Evolutionary conservation across 164 flowering plant species (phyloP).

Genomic region (Cinnamomum chago): DNA sequence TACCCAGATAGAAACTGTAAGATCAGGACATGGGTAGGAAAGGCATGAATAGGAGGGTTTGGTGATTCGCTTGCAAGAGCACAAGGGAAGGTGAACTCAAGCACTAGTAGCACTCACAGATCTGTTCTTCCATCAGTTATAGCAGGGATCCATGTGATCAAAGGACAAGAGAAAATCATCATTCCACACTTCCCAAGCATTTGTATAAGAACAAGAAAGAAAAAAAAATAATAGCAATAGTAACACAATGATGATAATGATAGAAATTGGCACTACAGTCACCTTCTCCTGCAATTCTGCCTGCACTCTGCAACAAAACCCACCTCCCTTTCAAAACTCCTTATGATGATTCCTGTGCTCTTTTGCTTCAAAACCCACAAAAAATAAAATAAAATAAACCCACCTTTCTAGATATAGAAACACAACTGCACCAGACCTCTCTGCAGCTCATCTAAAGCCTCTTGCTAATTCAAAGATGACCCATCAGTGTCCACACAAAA

Average conservation of each 20-base stretch:
- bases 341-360: slow-evolving; percentile 4
- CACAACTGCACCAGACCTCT: slow-evolving; percentile 13
- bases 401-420: background rate
- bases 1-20: background rate
- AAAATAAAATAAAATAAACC: background rate
- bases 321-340: slow-evolving; percentile 13
- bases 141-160: slow-evolving; percentile 16
- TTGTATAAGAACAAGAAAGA: slow-evolving; percentile 8
- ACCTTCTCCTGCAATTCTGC: slow-evolving; percentile 6
- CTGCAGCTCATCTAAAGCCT: background rate
- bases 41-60: background rate
- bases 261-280: slow-evolving; percentile 6
- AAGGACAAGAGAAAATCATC: slow-evolving; percentile 17
- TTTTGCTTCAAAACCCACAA: slow-evolving; percentile 13
- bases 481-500: slow-evolving; percentile 6
- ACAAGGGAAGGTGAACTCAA: background rate
- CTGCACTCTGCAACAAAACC: slow-evolving; percentile 7
- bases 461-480: slow-evolving; percentile 12
- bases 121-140: slow-evolving; percentile 4
- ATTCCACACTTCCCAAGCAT: slow-evolving; percentile 4
- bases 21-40: background rate
- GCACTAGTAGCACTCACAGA: slow-evolving; percentile 4
- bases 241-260: background rate
- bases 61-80: background rate
- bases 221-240: slow-evolving; percentile 5